phyloP scores from a whole-genome alignment of 306 rosid genomes.

The Acacia melanoxylon region DNA sequence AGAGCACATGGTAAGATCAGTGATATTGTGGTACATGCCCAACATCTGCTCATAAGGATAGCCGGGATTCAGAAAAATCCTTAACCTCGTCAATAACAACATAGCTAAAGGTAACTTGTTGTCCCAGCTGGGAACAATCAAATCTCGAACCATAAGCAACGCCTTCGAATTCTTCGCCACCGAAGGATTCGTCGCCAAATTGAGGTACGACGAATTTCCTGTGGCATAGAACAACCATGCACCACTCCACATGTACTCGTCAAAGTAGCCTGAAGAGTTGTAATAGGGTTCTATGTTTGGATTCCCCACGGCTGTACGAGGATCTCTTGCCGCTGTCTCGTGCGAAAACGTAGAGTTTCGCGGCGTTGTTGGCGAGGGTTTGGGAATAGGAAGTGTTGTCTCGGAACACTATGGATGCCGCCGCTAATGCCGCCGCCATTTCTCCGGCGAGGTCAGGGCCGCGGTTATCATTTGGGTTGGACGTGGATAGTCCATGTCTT shows the following conservation, averaged over 20 bases:
- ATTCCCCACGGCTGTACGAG: conserved; percentile 37
- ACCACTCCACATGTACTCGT: conserved; percentile 71
- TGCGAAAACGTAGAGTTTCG: conserved; percentile 50
- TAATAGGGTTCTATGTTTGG: conserved; percentile 39
- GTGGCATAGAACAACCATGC: conserved; percentile 73
- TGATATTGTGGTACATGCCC: conserved; percentile 52
- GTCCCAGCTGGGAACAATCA: conserved; percentile 59
- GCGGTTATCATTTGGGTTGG: conserved; percentile 19
- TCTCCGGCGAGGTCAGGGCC: conserved; percentile 68
- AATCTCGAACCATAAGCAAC: conserved; percentile 30
- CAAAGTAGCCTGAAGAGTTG: conserved; percentile 64
- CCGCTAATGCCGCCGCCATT: conserved; percentile 72
- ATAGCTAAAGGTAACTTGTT: conserved; percentile 70
- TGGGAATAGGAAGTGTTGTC: conserved; percentile 47
- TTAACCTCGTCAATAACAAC: conserved; percentile 59
- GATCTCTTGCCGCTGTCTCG: conserved; percentile 46
- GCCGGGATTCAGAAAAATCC: conserved; percentile 61
- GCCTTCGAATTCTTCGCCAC: conserved; percentile 44
- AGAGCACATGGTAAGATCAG: conserved; percentile 64
- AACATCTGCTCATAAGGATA: conserved; percentile 68
- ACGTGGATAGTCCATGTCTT: conserved; percentile 53
- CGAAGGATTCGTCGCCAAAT: conserved; percentile 49
- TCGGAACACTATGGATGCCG: conserved; percentile 66
- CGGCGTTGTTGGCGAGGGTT: conserved; percentile 48
- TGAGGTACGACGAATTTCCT: conserved; percentile 48